These are phyloP conservation scores for Arthrinium puccinioides DNA, from an alignment of 2,329 filamentous ascomycete genomes.

Conservation along the genomic window DNA sequence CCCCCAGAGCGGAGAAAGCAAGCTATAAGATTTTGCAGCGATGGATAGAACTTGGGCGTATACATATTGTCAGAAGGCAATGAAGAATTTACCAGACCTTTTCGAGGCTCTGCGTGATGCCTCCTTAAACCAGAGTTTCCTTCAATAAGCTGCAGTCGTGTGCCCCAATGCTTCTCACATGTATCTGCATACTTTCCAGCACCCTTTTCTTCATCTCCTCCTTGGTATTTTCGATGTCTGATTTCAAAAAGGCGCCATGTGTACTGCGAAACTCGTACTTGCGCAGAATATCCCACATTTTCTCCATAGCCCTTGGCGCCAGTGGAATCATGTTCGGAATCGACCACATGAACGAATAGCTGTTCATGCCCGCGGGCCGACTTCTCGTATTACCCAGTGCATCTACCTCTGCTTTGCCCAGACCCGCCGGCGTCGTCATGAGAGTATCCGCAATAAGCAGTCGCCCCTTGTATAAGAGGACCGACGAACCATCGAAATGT, in stretches of 20 bases:
- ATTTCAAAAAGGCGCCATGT: conserved; percentile 58
- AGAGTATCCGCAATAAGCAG: conserved; percentile 75
- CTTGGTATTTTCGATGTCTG: conserved; percentile 48
- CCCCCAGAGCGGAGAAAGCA: conserved; percentile 56
- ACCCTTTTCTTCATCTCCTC: conserved; percentile 54
- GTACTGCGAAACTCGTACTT: conserved; percentile 56
- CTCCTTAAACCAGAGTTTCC: conserved; percentile 11
- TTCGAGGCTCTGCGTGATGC: too few relatives aligned
- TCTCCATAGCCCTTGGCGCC: conserved; percentile 50
- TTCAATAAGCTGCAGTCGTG: conserved; percentile 30
- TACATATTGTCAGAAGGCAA: too few relatives aligned
- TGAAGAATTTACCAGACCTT: too few relatives aligned
- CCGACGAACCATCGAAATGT: conserved; percentile 70
- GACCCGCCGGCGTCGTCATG: conserved; percentile 56
- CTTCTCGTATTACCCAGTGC: conserved; percentile 26
- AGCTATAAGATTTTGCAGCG: conserved; percentile 35
- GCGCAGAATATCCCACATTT: conserved; percentile 64
- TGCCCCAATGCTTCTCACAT: conserved; percentile 47
- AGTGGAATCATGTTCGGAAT: conserved; percentile 71
- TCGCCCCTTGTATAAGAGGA: conserved; percentile 52
- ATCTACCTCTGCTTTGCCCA: conserved; percentile 39
- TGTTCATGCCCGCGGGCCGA: conserved; percentile 38
- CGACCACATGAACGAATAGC: conserved; percentile 69
- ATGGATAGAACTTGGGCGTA: too few relatives aligned
- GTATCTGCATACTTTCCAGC: conserved; percentile 71